These are phyloP conservation scores for Bocquillonia castaneifolia DNA, from an alignment of 441 rosid species.

Conservation along the genomic window DNA sequence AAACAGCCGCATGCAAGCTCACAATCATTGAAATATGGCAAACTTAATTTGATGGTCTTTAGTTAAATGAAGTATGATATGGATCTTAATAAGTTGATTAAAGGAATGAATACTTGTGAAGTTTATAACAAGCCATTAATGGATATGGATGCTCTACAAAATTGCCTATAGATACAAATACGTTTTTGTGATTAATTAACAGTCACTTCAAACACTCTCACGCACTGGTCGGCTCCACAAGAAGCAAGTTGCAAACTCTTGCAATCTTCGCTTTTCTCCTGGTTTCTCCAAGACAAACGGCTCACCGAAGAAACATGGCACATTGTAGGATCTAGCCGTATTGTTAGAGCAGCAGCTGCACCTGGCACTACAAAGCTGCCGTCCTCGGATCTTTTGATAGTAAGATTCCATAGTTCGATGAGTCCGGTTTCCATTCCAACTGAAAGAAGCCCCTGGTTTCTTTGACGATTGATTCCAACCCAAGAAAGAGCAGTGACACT, in stretches of 20 bases:
- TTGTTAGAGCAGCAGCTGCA: constrained; percentile 32
- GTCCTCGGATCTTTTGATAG: constrained; percentile 27
- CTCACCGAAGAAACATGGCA: constrained; percentile 85
- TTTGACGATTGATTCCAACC: constrained; percentile 54
- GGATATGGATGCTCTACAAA: constrained; percentile 8
- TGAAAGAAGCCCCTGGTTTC: constrained; percentile 51
- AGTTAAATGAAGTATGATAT: not conserved
- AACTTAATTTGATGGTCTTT: not conserved
- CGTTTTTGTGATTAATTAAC: constrained; percentile 16
- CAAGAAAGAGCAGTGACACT: constrained; percentile 87
- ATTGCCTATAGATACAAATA: constrained; percentile 4
- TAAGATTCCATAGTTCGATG: constrained; percentile 60
- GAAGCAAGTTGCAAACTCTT: constrained; percentile 56
- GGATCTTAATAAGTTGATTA: not conserved
- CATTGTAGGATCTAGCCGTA: constrained; percentile 47
- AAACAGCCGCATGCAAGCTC: not conserved
- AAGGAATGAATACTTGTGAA: not conserved
- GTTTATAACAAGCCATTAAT: not conserved
- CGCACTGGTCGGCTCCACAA: constrained; percentile 83
- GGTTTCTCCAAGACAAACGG: constrained; percentile 62
- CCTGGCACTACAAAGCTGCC: constrained; percentile 25
- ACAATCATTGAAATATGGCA: not conserved
- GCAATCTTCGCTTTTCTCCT: constrained; percentile 30
- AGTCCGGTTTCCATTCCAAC: constrained; percentile 86
- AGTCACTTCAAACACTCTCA: constrained; percentile 61